Base-by-base conservation (phyloP, 768 basidiomycete genomes). In the Pisolithus marmoratus region DNA sequence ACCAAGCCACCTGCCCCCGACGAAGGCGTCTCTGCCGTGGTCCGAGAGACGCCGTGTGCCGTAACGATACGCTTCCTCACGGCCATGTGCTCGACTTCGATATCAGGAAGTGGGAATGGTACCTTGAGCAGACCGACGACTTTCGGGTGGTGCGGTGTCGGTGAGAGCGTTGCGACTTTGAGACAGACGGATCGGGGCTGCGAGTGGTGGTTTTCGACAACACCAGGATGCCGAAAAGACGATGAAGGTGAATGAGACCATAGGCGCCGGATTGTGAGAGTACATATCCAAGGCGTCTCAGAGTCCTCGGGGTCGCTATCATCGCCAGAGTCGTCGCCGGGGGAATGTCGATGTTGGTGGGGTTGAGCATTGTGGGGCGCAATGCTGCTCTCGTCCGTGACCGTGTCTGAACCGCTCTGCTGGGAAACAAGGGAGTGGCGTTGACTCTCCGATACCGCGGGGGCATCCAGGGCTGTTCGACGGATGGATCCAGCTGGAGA, bases 291-390 rank as follows among this genome's bases (percentile, higher is more conserved):
- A 0, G 95, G 93, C 22, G 92, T 94, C 68, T 98, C 94, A 41
- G 90, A 91, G 62, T 97, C 95, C 64, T 98, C 94, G 0, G 94
- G 90, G 57, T 98, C 95, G 54, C 89, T 92, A 42, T 94, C 92
- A 15, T 87, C 84, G 0, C 77, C 90, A 2, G 79, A 77, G 45
- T 84, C 82, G 14, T 67, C 70, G 23, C 38, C 40, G 8, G 31
- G 19, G 19, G 46, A 23, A 19, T 31, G 46, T 20, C 20, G 29
- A 31, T 17, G 20, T 20, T 11, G 29, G 14, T 19, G 34, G 4
- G 19, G 11, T 14, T 36, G 46, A 3, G 61, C 56, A n/a, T 26
- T 55, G 36, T 63, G 55, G 1, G 52, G 43, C 5, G 42, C 50
- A 43, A 57, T 53, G n/a, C 61, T 62, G 15, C 23, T 46, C 27